Evolutionary conservation across 495 filamentous ascomycete species (phyloP), one percentile per base, ranked within the genome.

Genomic region (Aspergillus biplanus): DNA sequence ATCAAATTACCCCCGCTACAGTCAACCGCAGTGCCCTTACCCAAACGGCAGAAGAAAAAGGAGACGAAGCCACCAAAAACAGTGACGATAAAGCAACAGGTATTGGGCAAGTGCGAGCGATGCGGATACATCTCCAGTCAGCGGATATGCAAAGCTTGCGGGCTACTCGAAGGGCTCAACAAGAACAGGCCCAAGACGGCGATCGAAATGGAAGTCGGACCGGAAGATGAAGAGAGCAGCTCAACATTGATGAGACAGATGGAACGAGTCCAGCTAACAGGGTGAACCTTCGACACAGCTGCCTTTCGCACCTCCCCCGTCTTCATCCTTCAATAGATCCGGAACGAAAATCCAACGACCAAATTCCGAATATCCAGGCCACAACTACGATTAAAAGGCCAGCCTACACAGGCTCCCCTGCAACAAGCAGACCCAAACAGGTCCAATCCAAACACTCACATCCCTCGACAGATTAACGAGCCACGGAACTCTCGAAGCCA

Each of bases 41-140:
- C 59, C 1, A 32, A 53, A 7, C 69, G 63, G 32, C 67, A 62
- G 53, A 74, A 73, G 37, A 64, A 52, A 33, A 46, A 59, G n/a
- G 58, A 18, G 6, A 69, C 59, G 39, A 63, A 70, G 21, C 67
- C 21, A 27, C 21, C 21, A 27, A 61, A 47, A 75, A 69, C 32
- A 65, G 52, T 31, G 35, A 57, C 12, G 54, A 59, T 85, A 16
- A 79, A 83, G 34, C 76, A 74, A 60, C 95, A 98, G 73, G 86
- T 85, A n/a, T 82, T 97, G 61, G 90, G 92, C 6, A 90, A 87
- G 66, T 99, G 95, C 70, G 86, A 85, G 68, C 87, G 86, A 33
- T 99, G 95, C 67, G 95, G 95, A 11, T 99, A 99, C 70, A 89
- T 99, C 71, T 97, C 94, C 0, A 97, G 92, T 70, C 95, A 98